Percentiles rank a stretch among this genome's conserved stretches.
Conservation (phyloP, 768 basidiomycete species). For the Leccinum rimulosum region DNA sequence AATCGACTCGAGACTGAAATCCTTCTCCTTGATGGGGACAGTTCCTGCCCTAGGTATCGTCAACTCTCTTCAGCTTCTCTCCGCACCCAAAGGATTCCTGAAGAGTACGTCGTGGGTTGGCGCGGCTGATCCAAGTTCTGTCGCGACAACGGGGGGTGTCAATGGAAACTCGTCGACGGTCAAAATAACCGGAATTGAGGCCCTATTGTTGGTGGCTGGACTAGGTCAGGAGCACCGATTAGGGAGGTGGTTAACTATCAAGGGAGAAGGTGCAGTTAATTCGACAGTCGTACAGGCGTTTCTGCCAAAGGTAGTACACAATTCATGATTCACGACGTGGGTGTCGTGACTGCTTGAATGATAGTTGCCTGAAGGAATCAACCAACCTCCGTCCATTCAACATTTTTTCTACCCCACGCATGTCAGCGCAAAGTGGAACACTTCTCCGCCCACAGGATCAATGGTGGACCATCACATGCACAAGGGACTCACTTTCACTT, state of each 20-base stretch:
- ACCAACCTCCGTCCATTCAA: neutral
- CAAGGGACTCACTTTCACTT: neutral
- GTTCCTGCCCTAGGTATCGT: slow-evolving; percentile 75
- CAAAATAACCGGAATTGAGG: slow-evolving; percentile 31
- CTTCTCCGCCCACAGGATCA: neutral
- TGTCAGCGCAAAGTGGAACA: neutral
- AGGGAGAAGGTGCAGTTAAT: slow-evolving; percentile 70
- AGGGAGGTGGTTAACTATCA: slow-evolving; percentile 83
- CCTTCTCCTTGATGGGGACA: slow-evolving; percentile 65
- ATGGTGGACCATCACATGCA: too few species aligned
- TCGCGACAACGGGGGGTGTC: neutral
- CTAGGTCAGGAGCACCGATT: slow-evolving; percentile 86
- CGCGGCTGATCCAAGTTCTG: neutral
- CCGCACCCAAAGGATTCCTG: slow-evolving; percentile 43
- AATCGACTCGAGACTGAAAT: slow-evolving; percentile 73
- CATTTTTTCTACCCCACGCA: neutral
- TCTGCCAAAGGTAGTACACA: slow-evolving; percentile 30
- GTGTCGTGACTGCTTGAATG: neutral
- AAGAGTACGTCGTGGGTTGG: slow-evolving; percentile 45
- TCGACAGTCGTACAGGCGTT: slow-evolving; percentile 65
- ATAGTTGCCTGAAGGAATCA: neutral
- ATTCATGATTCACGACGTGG: slow-evolving; percentile 6
- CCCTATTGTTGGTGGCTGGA: slow-evolving; percentile 71
- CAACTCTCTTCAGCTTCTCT: slow-evolving; percentile 84
- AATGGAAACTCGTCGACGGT: slow-evolving; percentile 14